Evolutionary conservation across 805 yeast species (phyloP), one percentile per base, ranked within the genome.

Genomic region (Suhomyces emberorum): DNA sequence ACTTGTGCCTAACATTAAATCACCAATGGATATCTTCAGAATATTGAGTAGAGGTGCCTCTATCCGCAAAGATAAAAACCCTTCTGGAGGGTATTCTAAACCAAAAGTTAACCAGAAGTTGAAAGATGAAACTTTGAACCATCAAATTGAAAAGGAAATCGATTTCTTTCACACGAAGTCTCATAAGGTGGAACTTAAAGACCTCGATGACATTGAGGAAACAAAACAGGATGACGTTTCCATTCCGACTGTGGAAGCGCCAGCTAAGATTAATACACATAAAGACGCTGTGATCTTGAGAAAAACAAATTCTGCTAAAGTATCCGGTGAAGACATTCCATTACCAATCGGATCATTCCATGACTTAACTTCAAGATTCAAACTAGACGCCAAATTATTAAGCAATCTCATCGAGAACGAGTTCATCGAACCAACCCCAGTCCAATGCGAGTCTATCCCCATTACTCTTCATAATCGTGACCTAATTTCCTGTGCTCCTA

Each of bases 401-500:
- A 60, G 70, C 18, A 89, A 88, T 52, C 63, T 91, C 42, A 67
- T 81, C 15, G 75, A 76, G 8, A 75, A 81, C 30, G 83, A 79
- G 35, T 89, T 89, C 53, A 74, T 79, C 1, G 85, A 80, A 43
- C 98, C 98, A 4, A 91, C 98, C 0, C 81, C 97, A 3, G 86
- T 93, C 49, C 99, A 93, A 63, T 76, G 88, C 43, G 97, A 93
- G 59, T 79, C 88, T 2, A 80, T 93, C 28, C 97, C 98, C 2
- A 67, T 79, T 7, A 62, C 86, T 10, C 62, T 88, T 35, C 70
- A 76, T 35, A 73, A 69, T 19, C 75, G 95, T 41, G 97, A 91
- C 55, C 57, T 93, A 22, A 69, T 93, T 28, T 95, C 95, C 1
- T 87, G 96, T 70, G 97, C 98, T 0, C 98, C 98, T 31, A 93